Percentiles rank a stretch among this genome's conserved stretches.
phyloP scores from a whole-genome alignment of 129 eudicot genomes.

The Logfia minima region DNA sequence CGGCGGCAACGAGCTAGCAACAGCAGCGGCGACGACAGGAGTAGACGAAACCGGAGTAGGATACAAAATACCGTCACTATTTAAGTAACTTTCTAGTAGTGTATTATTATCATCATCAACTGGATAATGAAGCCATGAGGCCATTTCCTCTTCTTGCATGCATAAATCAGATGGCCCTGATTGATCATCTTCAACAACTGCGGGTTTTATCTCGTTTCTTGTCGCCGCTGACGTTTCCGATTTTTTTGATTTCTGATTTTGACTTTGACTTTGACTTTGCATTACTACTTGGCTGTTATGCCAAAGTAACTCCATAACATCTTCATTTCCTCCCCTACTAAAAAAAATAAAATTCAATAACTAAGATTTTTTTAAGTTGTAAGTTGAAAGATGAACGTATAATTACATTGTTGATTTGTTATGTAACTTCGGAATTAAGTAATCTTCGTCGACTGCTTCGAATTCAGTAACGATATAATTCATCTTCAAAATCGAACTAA shows the following conservation, averaged over 20 bases:
- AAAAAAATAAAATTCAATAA: too few relatives aligned
- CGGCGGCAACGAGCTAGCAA: not conserved
- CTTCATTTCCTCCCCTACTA: conserved; percentile 44
- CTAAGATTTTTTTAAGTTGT: not conserved
- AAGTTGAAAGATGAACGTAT: too few relatives aligned
- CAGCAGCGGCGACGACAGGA: not conserved
- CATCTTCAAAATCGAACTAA: conserved; percentile 27
- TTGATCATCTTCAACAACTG: conserved; percentile 18
- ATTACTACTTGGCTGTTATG: conserved; percentile 63
- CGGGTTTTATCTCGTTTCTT: conserved; percentile 32
- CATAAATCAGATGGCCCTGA: conserved; percentile 32
- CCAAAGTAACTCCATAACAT: conserved; percentile 69
- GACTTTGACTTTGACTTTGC: conserved; percentile 62
- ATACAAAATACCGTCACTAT: conserved; percentile 39
- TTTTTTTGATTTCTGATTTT: conserved; percentile 25
- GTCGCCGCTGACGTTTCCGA: conserved; percentile 22
- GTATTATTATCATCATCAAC: conserved; percentile 36
- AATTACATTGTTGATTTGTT: conserved; percentile 46
- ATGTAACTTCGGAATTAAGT: conserved; percentile 27
- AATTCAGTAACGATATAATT: conserved; percentile 53
- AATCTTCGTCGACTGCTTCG: conserved; percentile 36
- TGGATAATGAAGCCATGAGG: conserved; percentile 65
- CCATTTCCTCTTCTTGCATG: conserved; percentile 69
- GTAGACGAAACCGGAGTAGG: conserved; percentile 26
- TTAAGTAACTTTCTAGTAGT: conserved; percentile 46